Evolutionary conservation across 805 yeast genomes (phyloP).

Genomic region (Starmera caribaea): DNA sequence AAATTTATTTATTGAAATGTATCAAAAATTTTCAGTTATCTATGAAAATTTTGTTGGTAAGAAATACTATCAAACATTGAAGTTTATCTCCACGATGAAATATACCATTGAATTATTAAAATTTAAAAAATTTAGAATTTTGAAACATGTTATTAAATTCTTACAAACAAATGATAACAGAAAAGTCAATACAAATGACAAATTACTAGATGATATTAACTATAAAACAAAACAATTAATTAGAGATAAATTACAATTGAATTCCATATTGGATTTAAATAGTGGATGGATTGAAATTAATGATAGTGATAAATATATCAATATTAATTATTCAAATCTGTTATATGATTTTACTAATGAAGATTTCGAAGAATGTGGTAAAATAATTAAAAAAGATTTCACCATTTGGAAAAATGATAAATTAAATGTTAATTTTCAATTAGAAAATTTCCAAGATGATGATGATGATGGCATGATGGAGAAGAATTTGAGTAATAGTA

Average conservation of each 20-base stretch:
- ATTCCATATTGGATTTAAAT: slow-evolving; percentile 4
- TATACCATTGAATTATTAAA: slow-evolving; percentile 4
- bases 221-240: slow-evolving; percentile 4
- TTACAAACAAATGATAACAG: slow-evolving; percentile 8
- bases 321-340: slow-evolving; percentile 7
- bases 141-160: slow-evolving; percentile 11
- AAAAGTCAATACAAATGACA: slow-evolving; percentile 1
- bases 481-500: too few relatives aligned
- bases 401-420: too few relatives aligned
- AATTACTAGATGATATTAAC: not conserved
- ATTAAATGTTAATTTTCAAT: too few relatives aligned
- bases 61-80: slow-evolving; percentile 8
- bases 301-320: slow-evolving; percentile 4
- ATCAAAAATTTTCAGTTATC: slow-evolving; percentile 2
- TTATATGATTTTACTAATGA: not conserved
- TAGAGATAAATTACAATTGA: slow-evolving; percentile 5
- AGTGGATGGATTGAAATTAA: slow-evolving; percentile 11
- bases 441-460: too few relatives aligned
- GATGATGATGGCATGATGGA: too few relatives aligned
- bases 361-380: not conserved
- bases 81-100: slow-evolving; percentile 4
- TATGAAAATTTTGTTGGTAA: slow-evolving; percentile 6
- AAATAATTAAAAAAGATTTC: not conserved
- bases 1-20: not conserved
- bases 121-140: slow-evolving; percentile 7